phyloP scores from a whole-genome alignment of 2,329 filamentous ascomycete genomes.

The Colletotrichum musae region DNA sequence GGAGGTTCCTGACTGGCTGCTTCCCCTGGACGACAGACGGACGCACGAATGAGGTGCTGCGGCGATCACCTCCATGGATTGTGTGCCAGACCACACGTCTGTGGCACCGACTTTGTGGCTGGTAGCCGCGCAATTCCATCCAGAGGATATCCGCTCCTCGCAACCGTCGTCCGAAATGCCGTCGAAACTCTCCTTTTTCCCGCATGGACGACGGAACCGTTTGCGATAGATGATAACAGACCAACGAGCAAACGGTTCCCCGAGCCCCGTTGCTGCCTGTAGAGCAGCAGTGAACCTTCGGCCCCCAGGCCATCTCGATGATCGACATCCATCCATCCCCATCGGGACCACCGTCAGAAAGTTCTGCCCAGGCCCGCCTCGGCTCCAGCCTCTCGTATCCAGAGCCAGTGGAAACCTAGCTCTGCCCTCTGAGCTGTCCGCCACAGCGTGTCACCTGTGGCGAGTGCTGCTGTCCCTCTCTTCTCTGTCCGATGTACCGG shows the following conservation, averaged over 20 bases:
- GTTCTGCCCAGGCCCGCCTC: constrained; percentile 14
- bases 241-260: too few relatives aligned
- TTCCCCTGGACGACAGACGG: constrained; percentile 26
- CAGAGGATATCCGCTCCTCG: constrained; percentile 2
- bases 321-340: constrained; percentile 32
- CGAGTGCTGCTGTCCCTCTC: constrained; percentile 17
- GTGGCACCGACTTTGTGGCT: constrained; percentile 36
- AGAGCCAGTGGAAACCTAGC: constrained; percentile 16
- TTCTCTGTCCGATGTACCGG: constrained; percentile 31
- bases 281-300: not conserved
- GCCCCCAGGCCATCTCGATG: not conserved
- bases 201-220: constrained; percentile 9
- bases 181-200: constrained; percentile 14
- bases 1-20: constrained; percentile 17
- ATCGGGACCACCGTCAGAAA: constrained; percentile 23
- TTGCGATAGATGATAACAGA: too few relatives aligned
- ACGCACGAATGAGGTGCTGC: constrained; percentile 5
- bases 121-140: constrained; percentile 19
- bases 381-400: constrained; percentile 26
- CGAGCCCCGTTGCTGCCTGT: not conserved
- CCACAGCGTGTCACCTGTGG: constrained; percentile 17
- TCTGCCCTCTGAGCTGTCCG: not conserved
- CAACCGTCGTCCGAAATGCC: not conserved
- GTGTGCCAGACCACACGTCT: not conserved
- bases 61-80: constrained; percentile 10